Evolutionary conservation across 352 stramenopile species (phyloP).

Genomic region (Phytopythium aichiense): DNA sequence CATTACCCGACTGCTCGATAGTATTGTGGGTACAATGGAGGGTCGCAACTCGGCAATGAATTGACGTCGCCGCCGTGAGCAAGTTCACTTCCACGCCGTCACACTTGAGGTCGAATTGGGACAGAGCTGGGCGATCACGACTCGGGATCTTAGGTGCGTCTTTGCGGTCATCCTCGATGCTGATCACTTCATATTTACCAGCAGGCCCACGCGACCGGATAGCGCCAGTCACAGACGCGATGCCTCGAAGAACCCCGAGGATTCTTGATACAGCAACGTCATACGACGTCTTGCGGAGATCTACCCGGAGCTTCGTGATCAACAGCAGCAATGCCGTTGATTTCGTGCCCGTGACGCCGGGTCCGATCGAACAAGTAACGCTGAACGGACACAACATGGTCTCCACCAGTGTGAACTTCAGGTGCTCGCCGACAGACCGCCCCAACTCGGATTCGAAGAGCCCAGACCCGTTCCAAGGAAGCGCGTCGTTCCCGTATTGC

Average conservation of each 20-base stretch:
- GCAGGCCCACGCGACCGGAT: neutral
- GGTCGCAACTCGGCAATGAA: slow-evolving; percentile 55
- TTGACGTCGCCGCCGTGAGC: slow-evolving; percentile 22
- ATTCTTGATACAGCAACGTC: slow-evolving; percentile 17
- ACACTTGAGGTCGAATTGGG: slow-evolving; percentile 12
- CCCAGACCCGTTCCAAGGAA: slow-evolving; percentile 7
- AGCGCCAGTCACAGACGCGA: slow-evolving; percentile 1
- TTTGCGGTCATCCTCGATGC: neutral
- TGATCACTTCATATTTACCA: neutral
- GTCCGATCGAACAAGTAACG: slow-evolving; percentile 33
- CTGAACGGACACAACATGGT: slow-evolving; percentile 54
- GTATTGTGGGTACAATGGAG: slow-evolving; percentile 30
- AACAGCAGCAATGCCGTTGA: slow-evolving; percentile 12
- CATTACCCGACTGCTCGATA: slow-evolving; percentile 20
- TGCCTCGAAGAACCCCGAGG: slow-evolving; percentile 11
- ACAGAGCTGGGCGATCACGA: neutral
- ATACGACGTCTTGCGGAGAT: slow-evolving; percentile 22
- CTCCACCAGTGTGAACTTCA: slow-evolving; percentile 16
- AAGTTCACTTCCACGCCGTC: slow-evolving; percentile 57
- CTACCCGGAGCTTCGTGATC: slow-evolving; percentile 29
- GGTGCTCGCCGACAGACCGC: slow-evolving; percentile 8
- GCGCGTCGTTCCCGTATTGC: slow-evolving; percentile 2
- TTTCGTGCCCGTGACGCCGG: slow-evolving; percentile 5
- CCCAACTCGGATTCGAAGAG: slow-evolving; percentile 34
- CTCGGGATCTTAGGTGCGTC: neutral